Evolutionary conservation across 257 asterid genomes (phyloP).

Genomic region (Penstemon davidsonii): DNA sequence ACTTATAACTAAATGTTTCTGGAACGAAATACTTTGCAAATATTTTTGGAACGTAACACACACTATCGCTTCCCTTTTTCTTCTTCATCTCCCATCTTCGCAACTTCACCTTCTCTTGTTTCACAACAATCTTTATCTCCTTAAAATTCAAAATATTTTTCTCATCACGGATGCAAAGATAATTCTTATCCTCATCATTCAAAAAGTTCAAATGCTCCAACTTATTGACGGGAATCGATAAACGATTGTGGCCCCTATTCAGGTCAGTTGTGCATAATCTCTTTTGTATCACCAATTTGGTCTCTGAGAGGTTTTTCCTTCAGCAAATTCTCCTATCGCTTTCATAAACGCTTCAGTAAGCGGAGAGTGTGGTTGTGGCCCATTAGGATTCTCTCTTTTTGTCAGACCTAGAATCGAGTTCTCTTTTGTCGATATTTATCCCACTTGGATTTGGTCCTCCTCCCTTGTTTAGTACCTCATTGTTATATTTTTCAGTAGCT

Average conservation of each 20-base stretch:
- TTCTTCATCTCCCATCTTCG: slow-evolving; percentile 18
- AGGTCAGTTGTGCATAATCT: background rate
- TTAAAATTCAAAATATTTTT: background rate
- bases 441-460: too few species aligned
- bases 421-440: too few species aligned
- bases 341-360: background rate
- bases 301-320: background rate
- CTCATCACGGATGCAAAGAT: background rate
- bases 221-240: slow-evolving; percentile 14
- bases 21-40: too few species aligned
- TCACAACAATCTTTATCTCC: slow-evolving; percentile 10
- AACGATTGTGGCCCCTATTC: background rate
- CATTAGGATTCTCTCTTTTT: too few species aligned
- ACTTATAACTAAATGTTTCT: too few species aligned
- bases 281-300: slow-evolving; percentile 12
- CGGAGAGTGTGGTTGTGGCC: too few species aligned
- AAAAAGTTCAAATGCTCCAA: background rate
- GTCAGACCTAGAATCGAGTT: too few species aligned
- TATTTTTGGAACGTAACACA: background rate
- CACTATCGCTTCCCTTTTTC: background rate
- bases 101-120: background rate
- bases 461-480: too few species aligned
- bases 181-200: background rate
- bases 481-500: too few species aligned
- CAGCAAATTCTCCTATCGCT: background rate